Percentiles rank a stretch among this genome's conserved stretches.
These are phyloP conservation scores for Gamarada debralockiae DNA, from an alignment of 495 filamentous ascomycete genomes.

Conservation along the genomic window DNA sequence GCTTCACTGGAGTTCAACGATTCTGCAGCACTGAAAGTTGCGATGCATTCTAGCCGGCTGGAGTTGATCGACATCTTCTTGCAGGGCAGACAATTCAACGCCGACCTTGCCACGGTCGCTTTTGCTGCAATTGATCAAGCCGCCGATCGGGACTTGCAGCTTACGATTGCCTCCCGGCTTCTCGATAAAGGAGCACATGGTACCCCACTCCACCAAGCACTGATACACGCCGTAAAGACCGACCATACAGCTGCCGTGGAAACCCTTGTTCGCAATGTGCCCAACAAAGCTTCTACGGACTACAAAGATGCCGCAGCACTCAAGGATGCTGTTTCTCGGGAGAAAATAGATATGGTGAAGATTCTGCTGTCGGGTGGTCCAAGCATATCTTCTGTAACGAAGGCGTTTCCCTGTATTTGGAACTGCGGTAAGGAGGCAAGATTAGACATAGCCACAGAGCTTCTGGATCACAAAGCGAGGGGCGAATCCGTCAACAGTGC, in stretches of 20 bases:
- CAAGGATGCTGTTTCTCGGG: slow-evolving; percentile 4
- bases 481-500: too few species aligned
- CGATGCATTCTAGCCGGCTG: background rate
- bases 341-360: background rate
- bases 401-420: slow-evolving; percentile 6
- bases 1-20: slow-evolving; percentile 1
- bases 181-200: background rate
- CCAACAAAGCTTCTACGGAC: slow-evolving; percentile 5
- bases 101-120: background rate
- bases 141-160: background rate
- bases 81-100: background rate
- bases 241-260: slow-evolving; percentile 1
- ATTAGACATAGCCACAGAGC: too few species aligned
- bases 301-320: background rate
- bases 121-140: background rate
- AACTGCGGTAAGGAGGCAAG: too few species aligned
- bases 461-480: too few species aligned
- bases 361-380: background rate
- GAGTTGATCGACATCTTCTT: slow-evolving; percentile 4
- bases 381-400: background rate
- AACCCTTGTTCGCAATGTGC: background rate
- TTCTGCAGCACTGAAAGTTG: background rate
- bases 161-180: background rate
- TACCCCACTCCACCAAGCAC: background rate
- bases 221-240: background rate